Percentiles rank a stretch among this genome's conserved stretches.
These are phyloP conservation scores for Ziziphus jujuba DNA, from an alignment of 306 rosid genomes.

Conservation along the genomic window DNA sequence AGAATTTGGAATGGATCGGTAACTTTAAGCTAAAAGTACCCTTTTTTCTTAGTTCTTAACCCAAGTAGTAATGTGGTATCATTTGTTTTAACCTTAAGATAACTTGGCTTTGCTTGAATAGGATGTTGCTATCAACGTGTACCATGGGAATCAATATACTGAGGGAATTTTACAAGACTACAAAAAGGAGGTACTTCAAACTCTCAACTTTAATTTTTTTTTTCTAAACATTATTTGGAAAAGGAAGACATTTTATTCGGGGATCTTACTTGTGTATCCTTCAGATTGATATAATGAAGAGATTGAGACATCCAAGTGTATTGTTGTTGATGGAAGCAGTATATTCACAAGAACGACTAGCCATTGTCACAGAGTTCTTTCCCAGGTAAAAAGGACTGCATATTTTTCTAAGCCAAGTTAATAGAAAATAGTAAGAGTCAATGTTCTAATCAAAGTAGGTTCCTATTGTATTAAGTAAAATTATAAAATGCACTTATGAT, in stretches of 20 bases:
- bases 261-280: slow-evolving; percentile 18
- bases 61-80: neutral
- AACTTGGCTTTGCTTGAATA: slow-evolving; percentile 19
- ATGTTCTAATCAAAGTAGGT: neutral
- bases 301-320: slow-evolving; percentile 82
- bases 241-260: slow-evolving; percentile 20
- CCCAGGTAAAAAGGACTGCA: slow-evolving; percentile 51
- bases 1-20: slow-evolving; percentile 89
- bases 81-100: slow-evolving; percentile 20
- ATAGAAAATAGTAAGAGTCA: neutral
- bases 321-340: slow-evolving; percentile 83
- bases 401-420: neutral
- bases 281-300: slow-evolving; percentile 84
- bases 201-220: neutral
- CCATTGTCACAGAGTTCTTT: slow-evolving; percentile 72
- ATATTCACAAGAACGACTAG: slow-evolving; percentile 58
- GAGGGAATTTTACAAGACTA: slow-evolving; percentile 50
- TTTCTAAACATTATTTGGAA: slow-evolving; percentile 15
- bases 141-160: slow-evolving; percentile 46
- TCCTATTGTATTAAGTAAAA: neutral
- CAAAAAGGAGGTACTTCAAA: slow-evolving; percentile 57
- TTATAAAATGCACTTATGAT: neutral
- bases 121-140: slow-evolving; percentile 81
- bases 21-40: slow-evolving; percentile 15
- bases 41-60: neutral